A percentile compares a stretch with the other conserved stretches of the same genome.
Conservation (phyloP, 1,139 yeast species). For the Zygosaccharomyces sapae region DNA sequence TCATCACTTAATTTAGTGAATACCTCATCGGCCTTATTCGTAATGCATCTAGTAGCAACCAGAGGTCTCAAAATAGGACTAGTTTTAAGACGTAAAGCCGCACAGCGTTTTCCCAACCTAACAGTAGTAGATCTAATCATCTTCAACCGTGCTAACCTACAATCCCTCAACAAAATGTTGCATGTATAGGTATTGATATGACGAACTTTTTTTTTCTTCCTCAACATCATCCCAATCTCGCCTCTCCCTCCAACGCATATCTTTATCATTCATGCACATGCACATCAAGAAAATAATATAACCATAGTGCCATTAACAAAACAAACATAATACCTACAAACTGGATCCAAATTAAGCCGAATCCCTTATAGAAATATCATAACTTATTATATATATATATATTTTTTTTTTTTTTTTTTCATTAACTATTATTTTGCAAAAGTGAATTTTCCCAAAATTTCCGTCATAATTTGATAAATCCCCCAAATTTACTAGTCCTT, state of each 20-base stretch:
- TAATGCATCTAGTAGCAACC: slow-evolving; percentile 18
- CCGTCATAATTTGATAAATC: no score
- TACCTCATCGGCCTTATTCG: slow-evolving; percentile 32
- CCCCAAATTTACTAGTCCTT: slow-evolving; percentile 7
- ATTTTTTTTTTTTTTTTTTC: no score
- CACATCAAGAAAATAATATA: neutral
- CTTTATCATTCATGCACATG: neutral
- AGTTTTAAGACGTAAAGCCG: neutral
- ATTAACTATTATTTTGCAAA: neutral
- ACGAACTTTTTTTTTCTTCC: neutral
- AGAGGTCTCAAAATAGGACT: slow-evolving; percentile 6
- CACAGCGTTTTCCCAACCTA: slow-evolving; percentile 4
- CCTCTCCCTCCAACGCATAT: neutral
- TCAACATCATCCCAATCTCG: neutral
- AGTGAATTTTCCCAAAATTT: no score
- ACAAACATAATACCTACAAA: slow-evolving; percentile 4
- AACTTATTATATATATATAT: neutral
- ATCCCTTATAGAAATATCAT: neutral
- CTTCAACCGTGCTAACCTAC: neutral
- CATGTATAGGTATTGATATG: neutral
- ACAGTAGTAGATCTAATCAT: slow-evolving; percentile 11
- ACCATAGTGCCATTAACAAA: neutral
- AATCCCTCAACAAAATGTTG: neutral
- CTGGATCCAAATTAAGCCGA: neutral
- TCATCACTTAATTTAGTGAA: slow-evolving; percentile 55